Base-by-base conservation (phyloP, 2,329 filamentous ascomycete species). In the Fusarium napiforme region DNA sequence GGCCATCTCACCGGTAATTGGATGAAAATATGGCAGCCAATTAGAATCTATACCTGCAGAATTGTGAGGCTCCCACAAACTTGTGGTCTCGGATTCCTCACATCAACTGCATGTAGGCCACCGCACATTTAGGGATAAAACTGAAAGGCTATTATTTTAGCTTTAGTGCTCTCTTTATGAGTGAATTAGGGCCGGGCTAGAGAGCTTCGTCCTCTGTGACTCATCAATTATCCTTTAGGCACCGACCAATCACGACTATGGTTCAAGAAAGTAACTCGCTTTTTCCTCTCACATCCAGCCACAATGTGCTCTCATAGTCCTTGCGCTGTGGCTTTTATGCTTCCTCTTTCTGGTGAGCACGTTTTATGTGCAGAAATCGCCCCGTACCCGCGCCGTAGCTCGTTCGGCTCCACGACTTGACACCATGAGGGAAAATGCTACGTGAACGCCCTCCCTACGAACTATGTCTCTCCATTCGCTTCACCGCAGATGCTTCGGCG, bases 1-100 rank as follows among this genome's bases (percentile, higher is more conserved):
- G 68, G 68, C 68, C 68, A 71, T 71, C 68, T 71, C 67, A 71
- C 68, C 67, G n/a, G 23, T 40, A 8, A 46, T 60, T 71, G 28
- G 50, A 42, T 57, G 21, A 2, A 7, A 36, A 0, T 0, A 0
- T 0, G 5, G 0, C 1, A 4, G 2, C 11, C 9, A 19, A 2
- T 15, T 2, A 1, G 2, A 4, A 5, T 21, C 0, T 39, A 60
- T 52, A 21, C 0, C 0, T 4, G 2, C 0, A 19, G 3, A 19
- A 4, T 1, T 0, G 19, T 15, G 3, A 37, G 12, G 4, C n/a
- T 21, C 18, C 7, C 12, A 21, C n/a, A 52, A 34, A 28, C 45
- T 21, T 5, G 7, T 5, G 21, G 19, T 4, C n/a, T 53, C 14
- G 21, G 14, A 21, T 12, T 28, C 9, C n/a, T 40, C 19, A 28